These are phyloP conservation scores for Fusarium subglutinans DNA, from an alignment of 2,329 filamentous ascomycete species.

Conservation along the genomic window DNA sequence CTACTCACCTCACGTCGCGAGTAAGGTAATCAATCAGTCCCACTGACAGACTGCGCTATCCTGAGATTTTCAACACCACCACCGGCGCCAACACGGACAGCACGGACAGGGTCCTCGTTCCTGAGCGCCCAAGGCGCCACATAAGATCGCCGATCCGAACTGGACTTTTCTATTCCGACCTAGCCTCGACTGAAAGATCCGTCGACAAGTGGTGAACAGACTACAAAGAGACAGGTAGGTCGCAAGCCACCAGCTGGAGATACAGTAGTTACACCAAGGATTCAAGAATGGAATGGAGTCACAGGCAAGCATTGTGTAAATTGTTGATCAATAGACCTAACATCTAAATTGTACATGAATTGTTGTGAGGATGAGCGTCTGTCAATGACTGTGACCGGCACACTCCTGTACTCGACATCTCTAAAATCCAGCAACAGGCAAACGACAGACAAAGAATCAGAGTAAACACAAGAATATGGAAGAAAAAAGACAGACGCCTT, in stretches of 20 bases:
- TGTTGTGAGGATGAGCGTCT: slow-evolving; percentile 40
- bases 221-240: slow-evolving; percentile 6
- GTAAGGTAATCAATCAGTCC: slow-evolving; percentile 21
- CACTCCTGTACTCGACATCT: slow-evolving; percentile 42
- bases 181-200: slow-evolving; percentile 40
- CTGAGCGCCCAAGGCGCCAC: slow-evolving; percentile 10
- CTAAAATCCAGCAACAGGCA: slow-evolving; percentile 39
- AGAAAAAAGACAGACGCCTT: slow-evolving; percentile 11
- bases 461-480: slow-evolving; percentile 52
- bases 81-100: slow-evolving; percentile 16
- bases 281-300: not conserved
- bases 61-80: slow-evolving; percentile 15
- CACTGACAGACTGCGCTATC: slow-evolving; percentile 16
- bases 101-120: slow-evolving; percentile 10
- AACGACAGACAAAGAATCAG: slow-evolving; percentile 48
- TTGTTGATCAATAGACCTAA: slow-evolving; percentile 37
- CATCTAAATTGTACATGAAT: slow-evolving; percentile 39
- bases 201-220: slow-evolving; percentile 21
- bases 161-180: not conserved
- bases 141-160: slow-evolving; percentile 29
- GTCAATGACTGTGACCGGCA: slow-evolving; percentile 47
- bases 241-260: not conserved
- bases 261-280: not conserved
- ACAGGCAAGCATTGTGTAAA: slow-evolving; percentile 36
- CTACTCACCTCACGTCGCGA: not conserved